phyloP scores from a whole-genome alignment of 2,329 filamentous ascomycete genomes.

The Phyllosticta citrichinensis region DNA sequence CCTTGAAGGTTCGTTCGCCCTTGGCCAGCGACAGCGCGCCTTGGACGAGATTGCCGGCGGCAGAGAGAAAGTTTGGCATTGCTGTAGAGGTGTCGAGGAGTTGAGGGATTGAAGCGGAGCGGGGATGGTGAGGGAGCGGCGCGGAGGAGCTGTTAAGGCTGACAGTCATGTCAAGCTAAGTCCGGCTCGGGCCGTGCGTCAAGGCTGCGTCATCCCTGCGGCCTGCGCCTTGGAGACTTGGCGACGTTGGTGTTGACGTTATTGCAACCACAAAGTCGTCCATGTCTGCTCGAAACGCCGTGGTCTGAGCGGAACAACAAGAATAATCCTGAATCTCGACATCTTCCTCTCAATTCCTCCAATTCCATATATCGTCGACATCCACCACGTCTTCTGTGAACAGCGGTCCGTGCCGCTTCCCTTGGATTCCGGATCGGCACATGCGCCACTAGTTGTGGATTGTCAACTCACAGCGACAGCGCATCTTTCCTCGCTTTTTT shows the following conservation, averaged over 20 bases:
- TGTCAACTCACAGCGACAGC: not conserved
- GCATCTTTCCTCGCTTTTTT: not conserved
- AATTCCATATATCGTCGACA: not conserved
- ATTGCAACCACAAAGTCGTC: no score
- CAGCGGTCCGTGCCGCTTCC: not conserved
- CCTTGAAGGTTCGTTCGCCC: slow-evolving; percentile 37
- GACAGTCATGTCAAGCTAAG: not conserved
- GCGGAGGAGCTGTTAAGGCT: not conserved
- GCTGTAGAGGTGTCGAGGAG: not conserved
- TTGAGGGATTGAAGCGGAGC: not conserved
- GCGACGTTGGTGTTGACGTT: not conserved
- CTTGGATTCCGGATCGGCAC: not conserved
- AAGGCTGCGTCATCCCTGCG: not conserved
- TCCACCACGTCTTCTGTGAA: not conserved
- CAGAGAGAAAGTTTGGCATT: not conserved
- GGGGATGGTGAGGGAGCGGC: not conserved
- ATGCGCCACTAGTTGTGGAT: not conserved
- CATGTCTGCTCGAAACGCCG: no score
- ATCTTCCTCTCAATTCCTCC: no score
- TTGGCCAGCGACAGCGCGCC: slow-evolving; percentile 33
- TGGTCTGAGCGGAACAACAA: no score
- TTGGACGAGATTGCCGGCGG: not conserved
- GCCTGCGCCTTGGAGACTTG: not conserved
- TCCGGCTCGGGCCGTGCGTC: not conserved
- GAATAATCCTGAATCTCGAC: no score